Evolutionary conservation across 495 filamentous ascomycete species (phyloP), one percentile per base, ranked within the genome.

Genomic region (Aspergillus wentii): DNA sequence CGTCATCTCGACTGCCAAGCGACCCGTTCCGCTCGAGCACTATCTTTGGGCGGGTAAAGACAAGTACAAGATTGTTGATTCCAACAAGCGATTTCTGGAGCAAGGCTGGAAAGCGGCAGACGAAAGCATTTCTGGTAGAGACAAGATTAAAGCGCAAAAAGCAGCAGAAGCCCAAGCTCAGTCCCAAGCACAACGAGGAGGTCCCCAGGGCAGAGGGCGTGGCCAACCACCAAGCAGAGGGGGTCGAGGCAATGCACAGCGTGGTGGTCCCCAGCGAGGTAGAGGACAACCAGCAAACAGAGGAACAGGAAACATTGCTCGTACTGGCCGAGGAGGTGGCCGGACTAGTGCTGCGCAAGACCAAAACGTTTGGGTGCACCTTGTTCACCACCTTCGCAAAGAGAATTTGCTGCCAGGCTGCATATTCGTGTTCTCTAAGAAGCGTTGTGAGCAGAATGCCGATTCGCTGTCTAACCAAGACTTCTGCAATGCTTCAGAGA

Each of bases 381-480:
- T 98, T 30, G 86, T 97, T 10, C 86, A 94, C 48, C 85, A 88
- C 64, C 72, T 97, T 35, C 85, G 80, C 50, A 94, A 94, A 52
- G 77, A 87, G 41, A 86, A 78, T 27, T 71, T 98, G 4, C 71
- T 98, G 8, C 92, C 92, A 0, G 87, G 81, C 28, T 95, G 91
- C 61, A 91, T 97, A 42, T 98, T 98, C 59, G 92, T 98, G 30
- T 98, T 98, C 62, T 96, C 91, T 18, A 98, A 97, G 69, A 94
- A 86, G 59, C 73, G 92, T 37, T 97, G 94, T 51, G 91, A 97
- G 57, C 85, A 95, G 52, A 98, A 97, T 55, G 92, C 94, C 8
- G 88, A 97, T 48, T 89, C 92, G 0, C 71, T 98, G 15, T 88
- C 85, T 42, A 96, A 94, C 49, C 83, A 94, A 40, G 94, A 98